Base-by-base conservation (phyloP, 805 yeast genomes). In the Blastobotrys americana region DNA sequence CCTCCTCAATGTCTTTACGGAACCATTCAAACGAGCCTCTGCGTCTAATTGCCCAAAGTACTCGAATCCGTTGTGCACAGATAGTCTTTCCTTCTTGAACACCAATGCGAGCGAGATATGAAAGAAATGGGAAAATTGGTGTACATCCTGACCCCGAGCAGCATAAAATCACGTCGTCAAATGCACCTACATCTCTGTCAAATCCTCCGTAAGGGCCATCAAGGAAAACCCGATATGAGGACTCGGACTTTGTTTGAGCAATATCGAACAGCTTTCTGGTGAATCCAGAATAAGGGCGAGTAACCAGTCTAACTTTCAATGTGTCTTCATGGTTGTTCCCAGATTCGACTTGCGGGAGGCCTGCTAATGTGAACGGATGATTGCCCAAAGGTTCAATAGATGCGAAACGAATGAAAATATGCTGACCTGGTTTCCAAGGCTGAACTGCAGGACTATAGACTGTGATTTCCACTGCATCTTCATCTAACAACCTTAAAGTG, bases 121-220 rank as follows among this genome's bases (percentile, higher is more conserved):
- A 17, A 17, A 51, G 27, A 36, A 51, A 40, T 9, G 53, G 49
- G 13, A 46, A 15, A 19, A 39, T 46, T 4, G 53, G 50, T 1
- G 77, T 64, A 4, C 67, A 69, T 2, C 79, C 78, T 1, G 71
- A 61, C 1, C 78, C 78, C 3, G 70, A 68, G 10, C 63, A 63
- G 13, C 73, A 45, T 35, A 72, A 65, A 3, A 67, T 38, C 8
- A 59, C 60, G 6, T 68, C 46, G 38, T 73, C 75, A 49, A 74
- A 74, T 6, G 66, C 59, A 9, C 61, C 53, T 31, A 72, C 58
- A 3, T 72, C 67, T 43, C 72, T 73, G 36, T 61, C 60, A 19
- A 57, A 54, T 2, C 69, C 73, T 0, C 77, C 77, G 47, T 61
- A 68, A 0, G 78, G 78, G 0, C 79, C 78, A 27, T 62, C 61